phyloP scores from a whole-genome alignment of 768 basidiomycete genomes.

The Lactifluus rugatus region DNA sequence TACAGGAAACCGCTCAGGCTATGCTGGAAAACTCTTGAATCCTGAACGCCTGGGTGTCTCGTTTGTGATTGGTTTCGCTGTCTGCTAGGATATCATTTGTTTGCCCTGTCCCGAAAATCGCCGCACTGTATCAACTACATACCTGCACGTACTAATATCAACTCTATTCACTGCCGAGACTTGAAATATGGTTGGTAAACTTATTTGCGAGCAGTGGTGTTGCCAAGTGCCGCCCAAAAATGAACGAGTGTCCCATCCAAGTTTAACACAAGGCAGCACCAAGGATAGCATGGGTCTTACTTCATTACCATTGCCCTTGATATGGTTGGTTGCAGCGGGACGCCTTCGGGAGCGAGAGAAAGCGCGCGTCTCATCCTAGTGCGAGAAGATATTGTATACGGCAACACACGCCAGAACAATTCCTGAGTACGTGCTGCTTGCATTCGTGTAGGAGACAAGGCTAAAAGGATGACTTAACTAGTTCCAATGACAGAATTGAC shows the following conservation, averaged over 20 bases:
- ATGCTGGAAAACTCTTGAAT: conserved; percentile 13
- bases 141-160: neutral
- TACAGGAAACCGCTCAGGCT: conserved; percentile 16
- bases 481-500: neutral
- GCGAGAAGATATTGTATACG: too few relatives aligned
- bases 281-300: too few relatives aligned
- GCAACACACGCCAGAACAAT: neutral
- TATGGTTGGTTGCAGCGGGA: too few relatives aligned
- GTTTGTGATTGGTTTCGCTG: neutral
- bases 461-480: neutral
- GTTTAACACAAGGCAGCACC: too few relatives aligned
- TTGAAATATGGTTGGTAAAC: neutral
- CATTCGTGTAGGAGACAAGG: neutral
- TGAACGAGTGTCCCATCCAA: neutral
- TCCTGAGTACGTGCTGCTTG: neutral
- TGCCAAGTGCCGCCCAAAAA: neutral
- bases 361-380: too few relatives aligned
- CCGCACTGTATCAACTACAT: neutral
- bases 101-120: neutral
- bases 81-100: neutral
- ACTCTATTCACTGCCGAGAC: neutral
- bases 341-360: too few relatives aligned
- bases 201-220: neutral
- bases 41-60: neutral
- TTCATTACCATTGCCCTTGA: too few relatives aligned